These are phyloP conservation scores for Arthrobotrys pseudoclavata DNA, from an alignment of 2,329 filamentous ascomycete species.

Conservation along the genomic window DNA sequence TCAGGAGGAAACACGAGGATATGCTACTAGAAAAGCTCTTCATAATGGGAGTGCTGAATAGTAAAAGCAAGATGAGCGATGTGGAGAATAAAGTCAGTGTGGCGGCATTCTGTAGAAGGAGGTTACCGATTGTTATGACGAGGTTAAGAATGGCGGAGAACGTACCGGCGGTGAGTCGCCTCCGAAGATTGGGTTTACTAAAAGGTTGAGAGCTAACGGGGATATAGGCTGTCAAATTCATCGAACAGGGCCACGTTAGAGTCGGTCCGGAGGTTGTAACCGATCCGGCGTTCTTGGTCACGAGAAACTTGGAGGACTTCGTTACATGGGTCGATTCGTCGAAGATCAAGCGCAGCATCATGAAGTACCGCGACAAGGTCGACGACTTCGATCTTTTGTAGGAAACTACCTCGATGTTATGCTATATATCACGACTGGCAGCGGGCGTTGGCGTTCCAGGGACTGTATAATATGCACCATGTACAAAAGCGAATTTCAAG, in stretches of 20 bases:
- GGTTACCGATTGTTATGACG: conserved; percentile 92
- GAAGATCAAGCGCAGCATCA: conserved; percentile 79
- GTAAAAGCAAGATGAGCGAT: conserved; percentile 81
- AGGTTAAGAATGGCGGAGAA: conserved; percentile 91
- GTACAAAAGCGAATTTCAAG: conserved; percentile 40
- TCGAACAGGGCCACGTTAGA: conserved; percentile 78
- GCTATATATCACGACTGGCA: conserved; percentile 33
- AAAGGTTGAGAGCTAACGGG: conserved; percentile 56
- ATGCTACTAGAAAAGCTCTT: conserved; percentile 91
- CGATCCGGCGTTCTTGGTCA: conserved; percentile 76
- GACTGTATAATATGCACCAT: conserved; percentile 27
- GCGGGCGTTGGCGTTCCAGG: conserved; percentile 36
- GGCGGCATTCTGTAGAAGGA: conserved; percentile 84
- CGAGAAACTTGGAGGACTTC: conserved; percentile 77
- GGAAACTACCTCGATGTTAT: conserved; percentile 53
- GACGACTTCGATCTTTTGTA: conserved; percentile 78
- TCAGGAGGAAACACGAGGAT: conserved; percentile 85
- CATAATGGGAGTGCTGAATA: conserved; percentile 87
- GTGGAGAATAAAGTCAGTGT: conserved; percentile 93
- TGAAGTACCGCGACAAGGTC: conserved; percentile 78
- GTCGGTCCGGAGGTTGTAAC: conserved; percentile 78
- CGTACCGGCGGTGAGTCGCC: conserved; percentile 76
- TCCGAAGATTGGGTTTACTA: conserved; percentile 27
- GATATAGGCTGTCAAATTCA: conserved; percentile 70
- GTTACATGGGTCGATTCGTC: conserved; percentile 80